Conservation (phyloP, 2,329 filamentous ascomycete species). For the Aureobasidium lini region DNA sequence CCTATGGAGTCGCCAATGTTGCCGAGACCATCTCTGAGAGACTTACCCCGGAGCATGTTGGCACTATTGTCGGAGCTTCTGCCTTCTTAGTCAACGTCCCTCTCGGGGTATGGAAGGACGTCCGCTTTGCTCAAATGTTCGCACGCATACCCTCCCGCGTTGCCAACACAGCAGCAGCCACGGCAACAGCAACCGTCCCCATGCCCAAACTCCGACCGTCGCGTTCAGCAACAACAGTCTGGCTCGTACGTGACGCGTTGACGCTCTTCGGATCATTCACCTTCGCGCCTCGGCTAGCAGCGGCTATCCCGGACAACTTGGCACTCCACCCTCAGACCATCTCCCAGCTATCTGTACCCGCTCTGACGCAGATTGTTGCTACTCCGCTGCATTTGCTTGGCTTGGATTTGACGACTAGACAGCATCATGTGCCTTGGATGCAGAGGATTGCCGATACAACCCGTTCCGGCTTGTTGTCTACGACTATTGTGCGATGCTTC, state of each 20-base stretch:
- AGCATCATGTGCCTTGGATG: neutral
- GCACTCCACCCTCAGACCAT: conserved; percentile 18
- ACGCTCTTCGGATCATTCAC: conserved; percentile 28
- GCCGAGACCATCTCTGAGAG: conserved; percentile 19
- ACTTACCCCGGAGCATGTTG: conserved; percentile 17
- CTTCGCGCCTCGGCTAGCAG: conserved; percentile 22
- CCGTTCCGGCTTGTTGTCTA: conserved; percentile 17
- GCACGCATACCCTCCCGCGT: conserved; percentile 14
- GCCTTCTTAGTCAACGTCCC: conserved; percentile 25
- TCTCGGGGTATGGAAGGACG: conserved; percentile 25
- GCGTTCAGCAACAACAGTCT: conserved; percentile 20
- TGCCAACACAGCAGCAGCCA: conserved; percentile 3
- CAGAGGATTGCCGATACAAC: conserved; percentile 17
- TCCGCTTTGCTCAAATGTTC: conserved; percentile 25
- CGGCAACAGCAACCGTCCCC: conserved; percentile 3
- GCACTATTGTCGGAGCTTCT: conserved; percentile 21
- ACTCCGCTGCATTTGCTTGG: conserved; percentile 25
- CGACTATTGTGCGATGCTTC: conserved; percentile 23
- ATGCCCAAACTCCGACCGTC: conserved; percentile 11
- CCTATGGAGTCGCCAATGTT: conserved; percentile 24
- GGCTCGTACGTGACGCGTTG: conserved; percentile 25
- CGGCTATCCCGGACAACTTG: conserved; percentile 18
- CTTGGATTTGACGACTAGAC: conserved; percentile 22
- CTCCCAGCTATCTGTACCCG: conserved; percentile 24
- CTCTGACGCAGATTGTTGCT: conserved; percentile 24